Percentiles rank a stretch among this genome's conserved stretches.
phyloP scores from a whole-genome alignment of 768 basidiomycete species.

The Mycena belliarum region DNA sequence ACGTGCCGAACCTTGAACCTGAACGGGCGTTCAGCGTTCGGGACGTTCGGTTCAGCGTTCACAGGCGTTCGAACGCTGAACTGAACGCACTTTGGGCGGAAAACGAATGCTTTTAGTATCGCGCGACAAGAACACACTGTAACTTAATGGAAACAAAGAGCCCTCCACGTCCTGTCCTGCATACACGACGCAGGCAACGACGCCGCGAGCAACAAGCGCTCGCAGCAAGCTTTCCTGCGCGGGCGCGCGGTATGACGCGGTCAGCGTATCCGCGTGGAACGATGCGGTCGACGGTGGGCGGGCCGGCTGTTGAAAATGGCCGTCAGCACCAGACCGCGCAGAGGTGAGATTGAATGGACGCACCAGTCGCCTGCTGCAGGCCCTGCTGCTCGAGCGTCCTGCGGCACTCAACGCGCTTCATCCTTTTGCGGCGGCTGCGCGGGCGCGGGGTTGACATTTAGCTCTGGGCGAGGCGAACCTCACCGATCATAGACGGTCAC shows the following conservation, averaged over 20 bases:
- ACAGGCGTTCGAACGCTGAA: no score
- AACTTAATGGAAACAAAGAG: no score
- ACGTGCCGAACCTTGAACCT: no score
- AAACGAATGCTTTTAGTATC: no score
- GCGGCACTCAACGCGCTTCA: slow-evolving; percentile 79
- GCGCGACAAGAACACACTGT: no score
- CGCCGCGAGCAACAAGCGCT: slow-evolving; percentile 8
- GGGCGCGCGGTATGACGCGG: slow-evolving; percentile 11
- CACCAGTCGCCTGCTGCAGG: slow-evolving; percentile 12
- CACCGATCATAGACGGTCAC: slow-evolving; percentile 83
- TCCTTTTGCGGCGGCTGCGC: slow-evolving; percentile 75
- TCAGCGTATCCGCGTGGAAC: slow-evolving; percentile 31
- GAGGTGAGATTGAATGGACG: not conserved
- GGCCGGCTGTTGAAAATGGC: not conserved
- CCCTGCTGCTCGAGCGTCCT: slow-evolving; percentile 58
- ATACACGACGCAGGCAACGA: not conserved
- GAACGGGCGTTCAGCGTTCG: no score
- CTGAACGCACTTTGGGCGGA: no score
- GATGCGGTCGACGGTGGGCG: not conserved
- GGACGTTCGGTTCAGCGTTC: no score
- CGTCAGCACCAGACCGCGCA: not conserved
- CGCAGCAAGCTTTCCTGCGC: slow-evolving; percentile 6
- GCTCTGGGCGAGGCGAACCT: slow-evolving; percentile 21
- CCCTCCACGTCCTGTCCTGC: no score
- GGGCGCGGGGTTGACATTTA: not conserved